These are phyloP conservation scores for Crithidia sp. DNA, from an alignment of 208 protist species.

Conservation along the genomic window DNA sequence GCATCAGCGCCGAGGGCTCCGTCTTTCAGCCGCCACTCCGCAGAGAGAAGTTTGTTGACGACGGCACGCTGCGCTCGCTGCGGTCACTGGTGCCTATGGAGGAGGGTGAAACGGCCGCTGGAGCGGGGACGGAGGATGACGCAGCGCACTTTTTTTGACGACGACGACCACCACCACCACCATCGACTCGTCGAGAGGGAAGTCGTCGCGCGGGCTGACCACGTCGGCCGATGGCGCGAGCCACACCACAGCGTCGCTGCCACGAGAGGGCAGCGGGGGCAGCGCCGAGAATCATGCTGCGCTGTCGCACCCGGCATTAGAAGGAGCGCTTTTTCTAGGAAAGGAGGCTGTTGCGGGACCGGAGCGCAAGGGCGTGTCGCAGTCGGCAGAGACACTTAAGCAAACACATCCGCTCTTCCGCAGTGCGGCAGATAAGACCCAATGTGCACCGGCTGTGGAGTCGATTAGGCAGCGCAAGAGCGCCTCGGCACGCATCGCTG, in stretches of 20 bases:
- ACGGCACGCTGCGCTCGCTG: conserved; percentile 26
- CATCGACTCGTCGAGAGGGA: conserved; percentile 15
- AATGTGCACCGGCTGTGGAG: too few species aligned
- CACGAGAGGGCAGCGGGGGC: conserved; percentile 10
- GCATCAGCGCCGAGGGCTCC: too few species aligned
- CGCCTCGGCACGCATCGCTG: conserved; percentile 1
- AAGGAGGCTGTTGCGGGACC: too few species aligned
- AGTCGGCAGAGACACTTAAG: too few species aligned
- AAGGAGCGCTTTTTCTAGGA: too few species aligned
- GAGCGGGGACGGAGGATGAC: neutral
- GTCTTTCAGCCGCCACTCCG: neutral
- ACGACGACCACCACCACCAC: neutral
- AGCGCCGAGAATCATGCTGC: neutral
- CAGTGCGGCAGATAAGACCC: too few species aligned
- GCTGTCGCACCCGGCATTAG: too few species aligned
- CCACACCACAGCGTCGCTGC: conserved; percentile 7
- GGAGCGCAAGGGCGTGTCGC: too few species aligned
- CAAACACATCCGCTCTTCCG: too few species aligned
- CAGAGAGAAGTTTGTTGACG: conserved; percentile 11
- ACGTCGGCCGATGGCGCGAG: conserved; percentile 14
- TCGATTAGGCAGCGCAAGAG: neutral
- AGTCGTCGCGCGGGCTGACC: conserved; percentile 31
- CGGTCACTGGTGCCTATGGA: conserved; percentile 11
- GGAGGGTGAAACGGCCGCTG: neutral
- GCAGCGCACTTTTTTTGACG: neutral